phyloP scores from a whole-genome alignment of 2,329 filamentous ascomycete genomes.

The Apiospora saccharicola region DNA sequence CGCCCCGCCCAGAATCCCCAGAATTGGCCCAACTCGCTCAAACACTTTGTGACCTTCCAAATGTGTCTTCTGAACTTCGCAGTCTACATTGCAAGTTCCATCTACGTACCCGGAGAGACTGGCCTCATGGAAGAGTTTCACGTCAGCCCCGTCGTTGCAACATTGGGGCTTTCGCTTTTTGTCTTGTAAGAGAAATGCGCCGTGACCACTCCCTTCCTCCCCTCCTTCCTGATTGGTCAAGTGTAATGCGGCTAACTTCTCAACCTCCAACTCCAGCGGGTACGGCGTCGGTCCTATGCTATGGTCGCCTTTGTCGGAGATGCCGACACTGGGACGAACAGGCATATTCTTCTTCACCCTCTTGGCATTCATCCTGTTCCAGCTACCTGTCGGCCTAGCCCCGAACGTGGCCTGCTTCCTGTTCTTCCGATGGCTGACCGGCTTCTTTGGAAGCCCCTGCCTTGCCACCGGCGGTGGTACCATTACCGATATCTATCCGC shows the following conservation, averaged over 20 bases:
- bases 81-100: conserved; percentile 38
- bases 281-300: conserved; percentile 55
- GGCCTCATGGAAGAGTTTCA: conserved; percentile 32
- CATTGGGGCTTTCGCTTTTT: conserved; percentile 37
- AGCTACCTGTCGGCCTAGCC: conserved; percentile 60
- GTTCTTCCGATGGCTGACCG: conserved; percentile 58
- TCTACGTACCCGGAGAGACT: conserved; percentile 34
- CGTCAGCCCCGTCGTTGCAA: conserved; percentile 33
- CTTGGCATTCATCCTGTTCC: conserved; percentile 63
- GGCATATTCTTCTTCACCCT: conserved; percentile 64
- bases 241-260: too few relatives aligned
- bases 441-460: conserved; percentile 49
- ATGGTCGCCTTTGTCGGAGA: conserved; percentile 64
- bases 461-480: conserved; percentile 40
- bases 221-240: neutral
- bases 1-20: conserved; percentile 38
- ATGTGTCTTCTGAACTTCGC: conserved; percentile 38
- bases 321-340: conserved; percentile 65
- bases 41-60: conserved; percentile 41
- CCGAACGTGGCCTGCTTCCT: conserved; percentile 61
- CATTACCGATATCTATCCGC: conserved; percentile 40
- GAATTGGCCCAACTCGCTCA: conserved; percentile 49
- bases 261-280: conserved; percentile 35
- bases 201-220: neutral
- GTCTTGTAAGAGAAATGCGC: conserved; percentile 30